Evolutionary conservation across 139 green algal genomes (phyloP).

Genomic region (Pleodorina starrii): DNA sequence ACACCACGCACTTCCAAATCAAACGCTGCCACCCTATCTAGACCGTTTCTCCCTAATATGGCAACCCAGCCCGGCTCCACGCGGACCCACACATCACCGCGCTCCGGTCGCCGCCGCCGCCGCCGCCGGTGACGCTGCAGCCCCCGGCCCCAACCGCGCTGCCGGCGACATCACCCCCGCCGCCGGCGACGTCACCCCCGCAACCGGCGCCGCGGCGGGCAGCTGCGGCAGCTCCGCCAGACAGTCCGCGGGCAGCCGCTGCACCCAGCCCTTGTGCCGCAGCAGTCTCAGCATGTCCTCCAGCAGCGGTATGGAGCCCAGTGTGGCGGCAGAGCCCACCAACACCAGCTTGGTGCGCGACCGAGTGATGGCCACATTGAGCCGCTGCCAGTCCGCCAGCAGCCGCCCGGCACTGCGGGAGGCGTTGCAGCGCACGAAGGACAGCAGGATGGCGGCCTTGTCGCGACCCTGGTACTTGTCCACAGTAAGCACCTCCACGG

Average conservation of each 20-base stretch:
- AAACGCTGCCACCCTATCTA: too few relatives aligned
- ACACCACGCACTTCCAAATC: too few relatives aligned
- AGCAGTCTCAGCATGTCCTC: constrained; percentile 47
- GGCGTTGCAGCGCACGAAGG: constrained; percentile 83
- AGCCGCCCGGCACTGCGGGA: constrained; percentile 63
- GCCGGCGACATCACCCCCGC: too few relatives aligned
- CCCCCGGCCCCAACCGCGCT: too few relatives aligned
- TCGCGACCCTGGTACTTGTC: constrained; percentile 92
- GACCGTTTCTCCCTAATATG: too few relatives aligned
- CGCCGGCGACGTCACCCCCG: too few relatives aligned
- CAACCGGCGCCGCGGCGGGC: neutral
- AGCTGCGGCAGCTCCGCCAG: constrained; percentile 8
- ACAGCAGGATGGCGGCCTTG: constrained; percentile 83
- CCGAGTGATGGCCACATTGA: constrained; percentile 96
- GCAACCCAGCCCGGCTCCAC: too few relatives aligned
- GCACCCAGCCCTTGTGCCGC: neutral
- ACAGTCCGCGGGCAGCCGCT: constrained; percentile 35
- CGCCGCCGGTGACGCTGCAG: too few relatives aligned
- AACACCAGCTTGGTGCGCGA: constrained; percentile 88
- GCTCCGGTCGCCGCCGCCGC: too few relatives aligned
- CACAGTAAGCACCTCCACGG: constrained; percentile 88
- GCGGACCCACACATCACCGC: too few relatives aligned
- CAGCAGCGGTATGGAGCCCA: constrained; percentile 54
- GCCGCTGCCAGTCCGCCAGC: constrained; percentile 87
- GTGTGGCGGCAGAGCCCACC: constrained; percentile 74